Evolutionary conservation across 192 early-diverging fungal species (phyloP).

Genomic region (Endogone sp.): DNA sequence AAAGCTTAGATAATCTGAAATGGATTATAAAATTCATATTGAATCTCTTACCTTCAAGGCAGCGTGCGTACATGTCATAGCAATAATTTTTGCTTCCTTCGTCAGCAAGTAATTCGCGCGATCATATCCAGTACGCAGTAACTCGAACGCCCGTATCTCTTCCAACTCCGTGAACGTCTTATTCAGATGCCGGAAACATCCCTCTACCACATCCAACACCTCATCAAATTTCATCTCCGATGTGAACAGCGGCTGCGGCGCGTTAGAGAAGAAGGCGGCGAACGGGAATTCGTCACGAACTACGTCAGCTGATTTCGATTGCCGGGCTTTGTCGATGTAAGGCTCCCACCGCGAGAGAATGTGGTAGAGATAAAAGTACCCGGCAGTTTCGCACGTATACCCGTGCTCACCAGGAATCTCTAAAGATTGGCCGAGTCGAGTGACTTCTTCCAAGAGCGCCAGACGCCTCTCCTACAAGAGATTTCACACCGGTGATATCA

Average conservation of each 20-base stretch:
- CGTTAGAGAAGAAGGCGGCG: slow-evolving; percentile 64
- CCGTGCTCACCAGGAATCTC: slow-evolving; percentile 82
- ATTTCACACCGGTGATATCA: slow-evolving; percentile 1
- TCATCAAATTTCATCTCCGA: slow-evolving; percentile 42
- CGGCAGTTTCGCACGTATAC: slow-evolving; percentile 88
- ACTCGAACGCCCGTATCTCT: slow-evolving; percentile 92
- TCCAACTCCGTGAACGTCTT: slow-evolving; percentile 84
- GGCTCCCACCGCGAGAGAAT: slow-evolving; percentile 72
- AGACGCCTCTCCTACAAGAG: slow-evolving; percentile 59
- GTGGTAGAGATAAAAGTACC: slow-evolving; percentile 83
- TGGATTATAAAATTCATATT: no score
- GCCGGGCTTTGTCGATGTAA: slow-evolving; percentile 39
- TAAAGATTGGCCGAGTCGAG: slow-evolving; percentile 71
- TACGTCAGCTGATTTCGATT: slow-evolving; percentile 21
- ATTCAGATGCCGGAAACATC: slow-evolving; percentile 80
- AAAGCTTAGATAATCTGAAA: no score
- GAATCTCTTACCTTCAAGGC: slow-evolving; percentile 67
- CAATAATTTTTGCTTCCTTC: slow-evolving; percentile 94
- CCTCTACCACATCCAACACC: slow-evolving; percentile 57
- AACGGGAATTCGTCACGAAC: slow-evolving; percentile 78
- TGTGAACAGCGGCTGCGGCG: slow-evolving; percentile 69
- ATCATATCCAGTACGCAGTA: slow-evolving; percentile 73
- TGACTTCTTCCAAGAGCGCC: slow-evolving; percentile 70
- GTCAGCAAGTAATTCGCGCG: slow-evolving; percentile 89
- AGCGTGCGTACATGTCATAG: slow-evolving; percentile 97